Base-by-base conservation (phyloP, 2,329 filamentous ascomycete species). In the Fonsecaea monophora region DNA sequence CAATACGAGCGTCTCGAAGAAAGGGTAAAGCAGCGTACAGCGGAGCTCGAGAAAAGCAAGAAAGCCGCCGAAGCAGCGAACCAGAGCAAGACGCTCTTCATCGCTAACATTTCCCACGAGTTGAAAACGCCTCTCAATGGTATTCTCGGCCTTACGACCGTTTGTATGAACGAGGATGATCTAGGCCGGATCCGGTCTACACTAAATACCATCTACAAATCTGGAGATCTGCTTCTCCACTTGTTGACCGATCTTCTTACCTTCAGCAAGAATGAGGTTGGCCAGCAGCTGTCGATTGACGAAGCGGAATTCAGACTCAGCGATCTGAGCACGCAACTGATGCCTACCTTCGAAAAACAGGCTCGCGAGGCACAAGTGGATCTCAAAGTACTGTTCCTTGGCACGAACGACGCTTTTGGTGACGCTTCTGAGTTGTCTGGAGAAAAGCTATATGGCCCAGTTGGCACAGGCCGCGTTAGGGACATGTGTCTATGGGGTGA, bases 1-100 rank as follows among this genome's bases (percentile, higher is more conserved):
- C 93, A 97, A 74, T 97, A 97, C 74, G 88, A 89, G 35, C 89
- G 87, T 10, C 82, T 97, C 0, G 94, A 97, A 76, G 89, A 94
- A 64, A 90, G 94, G 73, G 94, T 97, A 0, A 87, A 87, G 6
- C 89, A 94, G 76, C 85, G 94, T 63, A 97, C 94, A 0, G 87
- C 87, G 40, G 91, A 97, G 77, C 83, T 97, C 0, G 92, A 96
- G 75, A 87, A 92, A 68, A 96, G 90, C 81, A 97, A 97, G 77
- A 92, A 92, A 79, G 92, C 92, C 1, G 94, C 94, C 1, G 94
- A 97, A 78, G 91, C 92, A n/a, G 94, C 94, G 3, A 97, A 97
- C 73, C 92, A 97, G 79, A 96, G 92, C 83, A 99, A 99, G 81
- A 98, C 95, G 0, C 83, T 98, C 8, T 98, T 98, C 80, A 96